A percentile compares a stretch with the other conserved stretches of the same genome.
Conservation (phyloP, 257 asterid genomes). For the Verbascum thapsus region DNA sequence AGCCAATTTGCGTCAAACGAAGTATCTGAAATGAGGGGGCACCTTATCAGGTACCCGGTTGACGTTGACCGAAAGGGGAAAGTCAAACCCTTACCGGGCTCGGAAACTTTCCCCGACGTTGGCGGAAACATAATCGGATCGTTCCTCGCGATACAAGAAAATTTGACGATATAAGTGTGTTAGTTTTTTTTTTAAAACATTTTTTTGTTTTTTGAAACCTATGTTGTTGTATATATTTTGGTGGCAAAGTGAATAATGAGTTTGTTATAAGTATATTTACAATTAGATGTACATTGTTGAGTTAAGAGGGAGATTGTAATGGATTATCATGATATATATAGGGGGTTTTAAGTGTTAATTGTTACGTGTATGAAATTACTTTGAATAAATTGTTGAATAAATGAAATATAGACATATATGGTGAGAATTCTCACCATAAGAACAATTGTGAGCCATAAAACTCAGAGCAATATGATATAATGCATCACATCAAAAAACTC, state of each 20-base stretch:
- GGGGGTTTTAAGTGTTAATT: too few relatives aligned
- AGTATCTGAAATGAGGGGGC: conserved; percentile 83
- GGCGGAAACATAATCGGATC: conserved; percentile 90
- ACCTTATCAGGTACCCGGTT: conserved; percentile 89
- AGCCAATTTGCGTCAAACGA: conserved; percentile 64
- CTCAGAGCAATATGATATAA: too few relatives aligned
- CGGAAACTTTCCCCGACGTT: conserved; percentile 84
- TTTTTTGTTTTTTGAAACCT: conserved; percentile 19
- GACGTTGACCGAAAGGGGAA: conserved; percentile 78
- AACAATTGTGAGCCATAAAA: too few relatives aligned
- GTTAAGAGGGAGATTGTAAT: not conserved
- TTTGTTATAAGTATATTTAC: conserved; percentile 18
- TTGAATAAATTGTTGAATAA: too few relatives aligned
- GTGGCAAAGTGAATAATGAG: conserved; percentile 12
- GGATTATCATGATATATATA: too few relatives aligned
- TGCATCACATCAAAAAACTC: too few relatives aligned
- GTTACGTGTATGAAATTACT: too few relatives aligned
- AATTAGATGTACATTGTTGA: conserved; percentile 21
- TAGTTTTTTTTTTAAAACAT: too few relatives aligned
- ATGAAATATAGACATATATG: too few relatives aligned
- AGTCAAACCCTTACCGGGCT: conserved; percentile 73
- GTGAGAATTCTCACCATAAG: too few relatives aligned
- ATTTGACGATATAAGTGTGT: conserved; percentile 91
- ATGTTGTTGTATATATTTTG: conserved; percentile 18
- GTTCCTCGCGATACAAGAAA: conserved; percentile 85